Percentiles rank a stretch among this genome's conserved stretches.
Evolutionary conservation across 2,329 filamentous ascomycete genomes (phyloP).

Genomic region (Rutstroemia sp.): DNA sequence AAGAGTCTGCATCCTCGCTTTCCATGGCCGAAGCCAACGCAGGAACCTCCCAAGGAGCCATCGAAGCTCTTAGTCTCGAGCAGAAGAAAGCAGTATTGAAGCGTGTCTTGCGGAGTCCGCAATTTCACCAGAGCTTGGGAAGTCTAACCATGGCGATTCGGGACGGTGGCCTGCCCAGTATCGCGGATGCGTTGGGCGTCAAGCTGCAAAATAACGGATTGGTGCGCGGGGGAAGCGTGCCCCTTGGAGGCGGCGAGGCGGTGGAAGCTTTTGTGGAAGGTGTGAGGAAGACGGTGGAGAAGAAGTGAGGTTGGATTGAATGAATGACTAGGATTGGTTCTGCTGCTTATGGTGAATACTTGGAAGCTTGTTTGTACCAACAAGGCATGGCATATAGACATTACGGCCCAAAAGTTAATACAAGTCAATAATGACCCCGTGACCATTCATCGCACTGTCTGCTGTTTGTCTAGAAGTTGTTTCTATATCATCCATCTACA

Average conservation of each 20-base stretch:
- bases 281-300: conserved; percentile 70
- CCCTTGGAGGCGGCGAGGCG: conserved; percentile 79
- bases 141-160: conserved; percentile 82
- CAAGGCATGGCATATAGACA: no score
- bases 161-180: conserved; percentile 83
- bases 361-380: no score
- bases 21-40: conserved; percentile 58
- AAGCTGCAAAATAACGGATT: conserved; percentile 80
- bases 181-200: conserved; percentile 78
- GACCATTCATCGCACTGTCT: no score
- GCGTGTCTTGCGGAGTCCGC: conserved; percentile 79
- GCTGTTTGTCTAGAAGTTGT: no score
- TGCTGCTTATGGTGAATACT: no score
- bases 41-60: conserved; percentile 63
- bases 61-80: conserved; percentile 61
- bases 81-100: conserved; percentile 78
- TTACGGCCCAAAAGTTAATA: no score
- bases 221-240: conserved; percentile 69
- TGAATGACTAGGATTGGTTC: no score
- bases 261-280: conserved; percentile 89
- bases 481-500: no score
- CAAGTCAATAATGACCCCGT: no score
- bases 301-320: conserved; percentile 29
- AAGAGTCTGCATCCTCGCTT: conserved; percentile 54
- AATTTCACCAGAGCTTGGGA: conserved; percentile 79